Evolutionary conservation across 1,284 basidiomycete species (phyloP).

Genomic region (Nidula niveotomentosa): DNA sequence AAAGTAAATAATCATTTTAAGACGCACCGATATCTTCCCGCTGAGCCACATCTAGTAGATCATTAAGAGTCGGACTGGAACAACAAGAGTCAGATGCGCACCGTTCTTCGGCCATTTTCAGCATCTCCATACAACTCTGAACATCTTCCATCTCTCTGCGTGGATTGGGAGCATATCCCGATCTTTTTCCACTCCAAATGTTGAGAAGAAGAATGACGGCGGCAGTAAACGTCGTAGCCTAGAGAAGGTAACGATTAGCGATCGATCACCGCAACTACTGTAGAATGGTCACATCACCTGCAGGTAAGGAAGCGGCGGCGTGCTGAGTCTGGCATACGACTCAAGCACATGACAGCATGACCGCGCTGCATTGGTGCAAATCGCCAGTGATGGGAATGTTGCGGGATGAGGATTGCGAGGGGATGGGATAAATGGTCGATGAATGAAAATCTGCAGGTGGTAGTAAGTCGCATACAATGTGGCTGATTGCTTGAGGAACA

Average conservation of each 20-base stretch:
- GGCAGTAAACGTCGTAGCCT: slow-evolving; percentile 55
- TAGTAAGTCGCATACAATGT: slow-evolving; percentile 70
- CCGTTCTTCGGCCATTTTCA: slow-evolving; percentile 27
- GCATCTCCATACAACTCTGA: slow-evolving; percentile 64
- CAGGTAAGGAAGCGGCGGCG: slow-evolving; percentile 31
- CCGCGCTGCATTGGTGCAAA: slow-evolving; percentile 83
- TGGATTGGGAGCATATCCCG: slow-evolving; percentile 50
- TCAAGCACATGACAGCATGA: slow-evolving; percentile 75
- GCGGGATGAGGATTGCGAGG: slow-evolving; percentile 55
- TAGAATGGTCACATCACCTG: slow-evolving; percentile 26
- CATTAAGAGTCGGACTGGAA: background rate
- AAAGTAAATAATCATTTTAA: background rate
- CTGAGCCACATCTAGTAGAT: slow-evolving; percentile 14
- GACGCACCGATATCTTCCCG: slow-evolving; percentile 26
- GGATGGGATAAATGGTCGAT: slow-evolving; percentile 80
- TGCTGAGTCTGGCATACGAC: slow-evolving; percentile 37
- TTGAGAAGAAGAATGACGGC: slow-evolving; percentile 71
- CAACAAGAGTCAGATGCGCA: no score
- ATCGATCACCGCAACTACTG: background rate
- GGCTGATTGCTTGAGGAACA: slow-evolving; percentile 72
- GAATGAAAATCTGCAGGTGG: slow-evolving; percentile 74
- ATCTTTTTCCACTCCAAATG: slow-evolving; percentile 70
- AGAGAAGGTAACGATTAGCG: background rate
- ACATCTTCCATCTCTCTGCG: slow-evolving; percentile 68
- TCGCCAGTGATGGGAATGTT: slow-evolving; percentile 73